Conservation (phyloP, 1,284 basidiomycete genomes). For the Melampsora abietis-canadensis region DNA sequence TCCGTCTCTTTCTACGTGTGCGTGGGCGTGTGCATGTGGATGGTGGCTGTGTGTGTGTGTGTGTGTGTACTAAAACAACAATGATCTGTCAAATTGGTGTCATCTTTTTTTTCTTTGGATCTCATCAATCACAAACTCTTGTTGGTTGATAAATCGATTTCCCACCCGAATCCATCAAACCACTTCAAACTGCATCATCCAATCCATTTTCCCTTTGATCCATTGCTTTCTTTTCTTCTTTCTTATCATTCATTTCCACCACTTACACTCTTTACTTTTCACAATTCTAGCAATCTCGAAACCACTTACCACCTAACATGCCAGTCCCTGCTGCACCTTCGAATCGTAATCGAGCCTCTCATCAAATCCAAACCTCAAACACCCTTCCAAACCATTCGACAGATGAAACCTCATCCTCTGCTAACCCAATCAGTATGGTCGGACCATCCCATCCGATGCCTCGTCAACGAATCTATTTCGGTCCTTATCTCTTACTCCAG, state of each 20-base stretch:
- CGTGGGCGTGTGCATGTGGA: neutral
- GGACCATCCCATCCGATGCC: conserved; percentile 41
- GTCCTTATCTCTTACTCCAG: conserved; percentile 88
- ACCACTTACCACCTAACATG: neutral
- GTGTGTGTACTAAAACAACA: neutral
- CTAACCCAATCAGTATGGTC: conserved; percentile 20
- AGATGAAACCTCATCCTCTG: neutral
- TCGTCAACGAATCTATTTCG: conserved; percentile 83
- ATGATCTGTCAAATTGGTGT: neutral
- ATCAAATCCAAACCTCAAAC: conserved; percentile 19
- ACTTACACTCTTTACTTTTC: neutral
- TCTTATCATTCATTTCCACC: neutral
- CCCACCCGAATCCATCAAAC: neutral
- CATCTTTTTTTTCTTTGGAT: neutral
- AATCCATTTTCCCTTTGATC: too few species aligned
- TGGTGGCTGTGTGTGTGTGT: neutral
- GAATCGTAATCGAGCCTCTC: conserved; percentile 19
- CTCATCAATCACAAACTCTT: neutral
- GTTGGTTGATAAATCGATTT: conserved; percentile 1
- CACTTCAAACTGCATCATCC: too few species aligned
- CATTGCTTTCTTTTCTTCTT: too few species aligned
- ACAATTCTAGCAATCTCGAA: neutral
- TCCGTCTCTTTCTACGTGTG: neutral
- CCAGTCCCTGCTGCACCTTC: conserved; percentile 19
- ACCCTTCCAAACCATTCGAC: neutral